Conservation (phyloP, 352 stramenopile genomes). For the Pythium brassicae region DNA sequence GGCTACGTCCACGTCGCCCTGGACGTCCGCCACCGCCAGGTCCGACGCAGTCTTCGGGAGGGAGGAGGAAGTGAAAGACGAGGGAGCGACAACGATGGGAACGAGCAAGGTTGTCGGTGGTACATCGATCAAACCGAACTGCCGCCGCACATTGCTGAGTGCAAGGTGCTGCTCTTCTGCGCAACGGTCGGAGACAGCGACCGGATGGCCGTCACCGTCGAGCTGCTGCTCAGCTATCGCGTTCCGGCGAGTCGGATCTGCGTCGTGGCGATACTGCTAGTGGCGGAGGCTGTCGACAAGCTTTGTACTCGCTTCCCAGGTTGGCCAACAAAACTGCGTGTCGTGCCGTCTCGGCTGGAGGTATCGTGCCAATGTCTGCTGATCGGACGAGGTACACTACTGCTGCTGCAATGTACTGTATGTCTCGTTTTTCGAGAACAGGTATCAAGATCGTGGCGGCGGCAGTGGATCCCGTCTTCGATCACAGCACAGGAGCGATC, state of each 20-base stretch:
- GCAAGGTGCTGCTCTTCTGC: slow-evolving; percentile 35
- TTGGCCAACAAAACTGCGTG: slow-evolving; percentile 1
- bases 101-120: slow-evolving; percentile 15
- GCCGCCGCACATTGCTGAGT: slow-evolving; percentile 24
- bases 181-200: slow-evolving; percentile 22
- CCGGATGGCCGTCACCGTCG: slow-evolving; percentile 28
- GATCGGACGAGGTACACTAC: no score
- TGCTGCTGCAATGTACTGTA: no score
- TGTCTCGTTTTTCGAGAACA: no score
- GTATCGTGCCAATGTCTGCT: no score
- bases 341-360: background rate
- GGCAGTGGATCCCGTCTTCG: slow-evolving; percentile 27
- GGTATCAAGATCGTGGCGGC: no score
- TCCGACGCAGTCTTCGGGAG: background rate
- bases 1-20: slow-evolving; percentile 29
- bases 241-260: slow-evolving; percentile 30
- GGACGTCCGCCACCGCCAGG: background rate
- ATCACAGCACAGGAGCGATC: slow-evolving; percentile 19
- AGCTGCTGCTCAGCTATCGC: slow-evolving; percentile 17
- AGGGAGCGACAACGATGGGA: background rate
- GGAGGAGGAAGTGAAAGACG: no score
- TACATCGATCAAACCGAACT: slow-evolving; percentile 29
- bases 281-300: slow-evolving; percentile 21
- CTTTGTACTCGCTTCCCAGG: slow-evolving; percentile 34
- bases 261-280: slow-evolving; percentile 33